Conservation (phyloP, 139 green algal genomes). For the Picochlorum sp. region DNA sequence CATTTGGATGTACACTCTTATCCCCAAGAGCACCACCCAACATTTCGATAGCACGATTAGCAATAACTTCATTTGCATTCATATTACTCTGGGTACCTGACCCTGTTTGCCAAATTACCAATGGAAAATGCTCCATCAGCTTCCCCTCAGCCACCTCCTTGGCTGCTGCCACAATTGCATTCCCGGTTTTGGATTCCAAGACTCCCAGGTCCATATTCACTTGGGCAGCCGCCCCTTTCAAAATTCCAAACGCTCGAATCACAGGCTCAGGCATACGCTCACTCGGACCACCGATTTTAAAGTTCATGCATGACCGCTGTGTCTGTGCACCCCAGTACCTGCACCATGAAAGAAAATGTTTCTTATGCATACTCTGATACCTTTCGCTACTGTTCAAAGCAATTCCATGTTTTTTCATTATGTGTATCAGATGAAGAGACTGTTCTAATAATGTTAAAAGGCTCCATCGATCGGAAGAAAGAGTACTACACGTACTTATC, state of each 20-base stretch:
- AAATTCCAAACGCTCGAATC: constrained; percentile 78
- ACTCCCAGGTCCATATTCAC: constrained; percentile 64
- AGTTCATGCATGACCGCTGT: constrained; percentile 88
- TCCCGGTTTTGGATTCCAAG: constrained; percentile 44
- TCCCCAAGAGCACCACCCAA: constrained; percentile 64
- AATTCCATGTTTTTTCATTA: background rate
- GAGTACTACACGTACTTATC: constrained; percentile 57
- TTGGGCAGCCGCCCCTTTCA: constrained; percentile 77
- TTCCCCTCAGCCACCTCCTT: constrained; percentile 72
- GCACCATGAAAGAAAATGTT: too few relatives aligned
- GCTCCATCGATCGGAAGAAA: background rate
- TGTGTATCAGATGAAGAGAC: background rate
- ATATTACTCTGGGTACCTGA: constrained; percentile 93
- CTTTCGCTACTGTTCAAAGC: background rate
- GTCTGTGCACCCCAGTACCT: constrained; percentile 99
- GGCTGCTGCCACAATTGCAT: constrained; percentile 59
- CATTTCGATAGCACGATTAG: constrained; percentile 76
- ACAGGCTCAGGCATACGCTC: constrained; percentile 90
- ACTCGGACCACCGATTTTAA: constrained; percentile 84
- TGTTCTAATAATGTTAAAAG: background rate
- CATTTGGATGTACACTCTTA: constrained; percentile 89
- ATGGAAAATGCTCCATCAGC: constrained; percentile 82
- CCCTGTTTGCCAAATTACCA: constrained; percentile 92
- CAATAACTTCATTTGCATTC: constrained; percentile 95
- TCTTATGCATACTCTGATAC: too few relatives aligned